Evolutionary conservation across 257 asterid genomes (phyloP).

Genomic region (Salvia splendens): DNA sequence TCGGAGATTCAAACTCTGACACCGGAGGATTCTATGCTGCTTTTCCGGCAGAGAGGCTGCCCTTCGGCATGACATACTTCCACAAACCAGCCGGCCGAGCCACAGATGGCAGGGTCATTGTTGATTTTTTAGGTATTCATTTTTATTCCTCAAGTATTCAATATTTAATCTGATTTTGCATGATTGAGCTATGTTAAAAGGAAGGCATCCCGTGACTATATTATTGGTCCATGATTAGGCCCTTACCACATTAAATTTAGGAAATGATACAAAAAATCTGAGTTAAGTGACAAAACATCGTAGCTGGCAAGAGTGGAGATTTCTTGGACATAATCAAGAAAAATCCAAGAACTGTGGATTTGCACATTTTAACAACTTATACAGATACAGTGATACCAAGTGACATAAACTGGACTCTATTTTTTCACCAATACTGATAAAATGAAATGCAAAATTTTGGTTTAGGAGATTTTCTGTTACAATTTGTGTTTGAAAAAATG

Average conservation of each 20-base stretch:
- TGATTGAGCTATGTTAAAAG: background rate
- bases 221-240: conserved; percentile 16
- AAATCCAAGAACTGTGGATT: conserved; percentile 6
- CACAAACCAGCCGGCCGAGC: conserved; percentile 72
- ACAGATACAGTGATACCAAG: background rate
- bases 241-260: background rate
- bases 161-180: background rate
- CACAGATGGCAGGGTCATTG: conserved; percentile 76
- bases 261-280: conserved; percentile 1
- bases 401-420: too few species aligned
- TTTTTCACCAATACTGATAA: too few species aligned
- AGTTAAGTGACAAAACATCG: conserved; percentile 27
- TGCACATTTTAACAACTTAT: background rate
- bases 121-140: conserved; percentile 77
- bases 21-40: conserved; percentile 85
- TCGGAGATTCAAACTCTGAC: conserved; percentile 81
- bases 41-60: conserved; percentile 62
- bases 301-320: conserved; percentile 32
- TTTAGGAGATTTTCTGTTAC: background rate
- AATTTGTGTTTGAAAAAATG: conserved; percentile 16
- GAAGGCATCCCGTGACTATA: background rate
- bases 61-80: conserved; percentile 82
- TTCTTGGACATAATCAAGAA: conserved; percentile 25
- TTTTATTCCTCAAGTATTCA: too few species aligned
- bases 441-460: too few species aligned